Base-by-base conservation (phyloP, 768 basidiomycete species). In the Mycena kentingensis region DNA sequence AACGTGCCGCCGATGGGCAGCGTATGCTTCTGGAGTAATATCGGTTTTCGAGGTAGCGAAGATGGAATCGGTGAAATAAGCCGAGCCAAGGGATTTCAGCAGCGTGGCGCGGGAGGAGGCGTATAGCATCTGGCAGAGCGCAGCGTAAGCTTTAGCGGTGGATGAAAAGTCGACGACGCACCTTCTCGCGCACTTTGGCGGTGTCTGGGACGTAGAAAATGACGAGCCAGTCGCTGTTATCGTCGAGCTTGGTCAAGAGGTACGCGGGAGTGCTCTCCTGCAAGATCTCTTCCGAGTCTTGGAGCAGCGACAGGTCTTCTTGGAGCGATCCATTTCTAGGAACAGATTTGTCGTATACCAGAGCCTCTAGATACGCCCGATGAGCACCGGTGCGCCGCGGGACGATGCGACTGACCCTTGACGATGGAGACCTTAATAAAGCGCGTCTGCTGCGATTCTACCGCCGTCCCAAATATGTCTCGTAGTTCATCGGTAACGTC, bases 81-180 rank as follows among this genome's bases (percentile, higher is more conserved):
- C 74, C 2, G 92, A 85, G 37, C 90, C 90, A 3, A 95, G 77
- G n/a, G 78, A 73, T 66, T 82, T 90, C 25, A 84, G 76, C 19
- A 94, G 76, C 16, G 84, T 77, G 21, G 76, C 74, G 37, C 90
- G 83, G 1, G 87, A 85, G 3, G 92, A 87, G 19, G 93, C 90
- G 68, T 93, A 94, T 28, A 95, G 75, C 91, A 93, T 95, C 90
- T 93, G 51, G 52, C 67, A 55, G 58, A 85, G 91, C 83, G 94
- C 95, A 69, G 89, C 82, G 63, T 90, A 79, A 54, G 93, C 80
- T 70, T 79, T 85, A 22, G 93, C 88, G 18, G 77, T 65, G 55
- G 95, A 93, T 1, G 93, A 93, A 6, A 94, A 89, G 64, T 91
- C 95, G 63, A 74, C n/a, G n/a, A 53, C 67, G 55, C 59, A 85